Evolutionary conservation across 805 yeast genomes (phyloP), one percentile per base, ranked within the genome.

Genomic region (Candida alai): DNA sequence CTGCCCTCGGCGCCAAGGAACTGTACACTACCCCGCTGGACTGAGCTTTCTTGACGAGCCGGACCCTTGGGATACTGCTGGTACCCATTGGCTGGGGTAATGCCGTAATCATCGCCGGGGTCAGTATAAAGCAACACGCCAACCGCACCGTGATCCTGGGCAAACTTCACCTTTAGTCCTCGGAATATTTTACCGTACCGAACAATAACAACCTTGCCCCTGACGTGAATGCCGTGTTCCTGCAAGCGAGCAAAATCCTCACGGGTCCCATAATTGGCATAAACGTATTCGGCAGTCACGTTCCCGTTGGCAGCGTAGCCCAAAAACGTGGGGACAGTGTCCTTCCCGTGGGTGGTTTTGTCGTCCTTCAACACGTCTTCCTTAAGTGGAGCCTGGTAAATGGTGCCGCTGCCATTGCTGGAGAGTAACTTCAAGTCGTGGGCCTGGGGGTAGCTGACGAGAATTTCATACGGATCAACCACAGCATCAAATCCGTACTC

Each of bases 261-360:
- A 2, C 46, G 38, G 0, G 69, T 57, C 1, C 84, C 90, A 51
- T 77, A 79, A 45, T 80, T 80, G 5, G 68, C 82, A 51, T 65
- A 80, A 0, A 80, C 67, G 44, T 60, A 83, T 24, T 65, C 60
- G 0, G 76, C 73, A 3, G 73, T 68, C 9, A 76, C 76, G 34
- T 74, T 70, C 1, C 85, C 88, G 45, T 70, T 72, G 7, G 81
- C 77, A 1, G 84, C 78, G 46, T 80, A 82, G 0, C 78, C 79
- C 54, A 79, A 76, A 47, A 72, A 79, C 0, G 80, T 76, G 2
- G 73, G 76, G 26, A 57, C 60, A 19, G 50, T 41, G 36, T 64
- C 62, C 36, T 63, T 51, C 17, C 64, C 64, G 13, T 52, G 43
- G 19, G 71, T 51, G 11, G 72, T 60, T 15, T 54, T 44, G 41